Conservation (phyloP, 169 alveolate genomes). For the Cryptosporidium felis region DNA sequence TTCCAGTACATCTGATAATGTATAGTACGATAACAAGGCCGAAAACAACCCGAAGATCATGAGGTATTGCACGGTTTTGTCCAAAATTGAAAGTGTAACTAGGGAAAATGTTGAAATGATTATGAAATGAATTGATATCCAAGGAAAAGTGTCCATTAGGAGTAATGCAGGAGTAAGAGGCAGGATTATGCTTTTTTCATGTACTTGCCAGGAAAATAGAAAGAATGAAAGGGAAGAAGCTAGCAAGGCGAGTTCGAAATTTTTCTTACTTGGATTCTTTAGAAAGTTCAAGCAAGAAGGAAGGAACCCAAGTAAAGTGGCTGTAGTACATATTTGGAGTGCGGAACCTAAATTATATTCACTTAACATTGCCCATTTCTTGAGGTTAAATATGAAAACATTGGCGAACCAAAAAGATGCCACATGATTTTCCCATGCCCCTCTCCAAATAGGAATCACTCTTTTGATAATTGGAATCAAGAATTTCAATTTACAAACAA, state of each 20-base stretch:
- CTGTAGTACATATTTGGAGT: constrained; percentile 36
- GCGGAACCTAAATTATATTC: constrained; percentile 24
- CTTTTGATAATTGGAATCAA: constrained; percentile 72
- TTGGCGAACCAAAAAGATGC: constrained; percentile 87
- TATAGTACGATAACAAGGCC: not conserved
- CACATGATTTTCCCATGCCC: constrained; percentile 86
- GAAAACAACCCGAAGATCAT: constrained; percentile 5
- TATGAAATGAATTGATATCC: constrained; percentile 8
- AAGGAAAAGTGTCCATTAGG: constrained; percentile 62
- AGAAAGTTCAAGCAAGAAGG: constrained; percentile 70
- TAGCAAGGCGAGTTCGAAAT: constrained; percentile 70
- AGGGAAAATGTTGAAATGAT: constrained; percentile 40
- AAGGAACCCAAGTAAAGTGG: constrained; percentile 39
- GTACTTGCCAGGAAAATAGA: constrained; percentile 86
- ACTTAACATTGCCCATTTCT: constrained; percentile 59
- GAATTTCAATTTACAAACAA: constrained; percentile 13
- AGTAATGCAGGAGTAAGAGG: constrained; percentile 82
- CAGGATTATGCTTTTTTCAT: constrained; percentile 88
- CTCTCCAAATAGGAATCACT: constrained; percentile 88
- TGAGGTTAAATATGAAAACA: constrained; percentile 18
- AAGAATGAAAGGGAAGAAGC: constrained; percentile 73
- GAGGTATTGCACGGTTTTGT: constrained; percentile 11
- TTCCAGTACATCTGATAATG: not conserved
- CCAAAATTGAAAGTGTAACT: constrained; percentile 35
- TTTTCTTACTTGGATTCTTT: constrained; percentile 62